Base-by-base conservation (phyloP, 306 rosid genomes). In the Lithocarpus polystachyus region DNA sequence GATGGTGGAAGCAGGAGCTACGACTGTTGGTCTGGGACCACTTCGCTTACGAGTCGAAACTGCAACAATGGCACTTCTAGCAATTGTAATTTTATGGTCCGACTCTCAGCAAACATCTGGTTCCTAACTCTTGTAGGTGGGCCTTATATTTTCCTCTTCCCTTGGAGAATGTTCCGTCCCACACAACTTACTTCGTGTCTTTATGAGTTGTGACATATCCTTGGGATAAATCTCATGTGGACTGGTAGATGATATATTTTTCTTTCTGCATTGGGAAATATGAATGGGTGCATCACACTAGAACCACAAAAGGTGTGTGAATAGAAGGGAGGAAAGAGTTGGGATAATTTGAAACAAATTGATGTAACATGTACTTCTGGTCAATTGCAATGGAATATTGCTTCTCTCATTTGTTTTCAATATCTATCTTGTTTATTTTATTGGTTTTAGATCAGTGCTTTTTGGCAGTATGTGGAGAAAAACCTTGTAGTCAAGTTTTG, bases 41-140 rank as follows among this genome's bases (percentile, higher is more conserved):
- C 89, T 89, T 77, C 95, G 97, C 35, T 88, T 94, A 22, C 89
- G 97, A 68, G 97, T 94, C 53, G 99, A 94, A 91, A 94, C 97
- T 53, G 99, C 99, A 75, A 82, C 99, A 1, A 84, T 94, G 81
- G 91, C 97, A 24, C 89, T 94, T 80, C 74, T 94, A 77, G 85
- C 94, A 24, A 87, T 93, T 56, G 80, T 92, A 70, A 89, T 89
- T 93, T 80, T 92, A 72, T 94, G 97, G 99, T 91, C 93, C 24
- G 99, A 92, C 78, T 86, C 93, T 79, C 86, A 60, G 75, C 78
- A 53, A 81, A 53, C 76, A 59, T 74, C 72, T 12, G 48, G 23
- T 54, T 45, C 56, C 79, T 88, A 77, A 87, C 51, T 73, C 72
- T 20, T 72, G 68, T 61, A 69, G 87, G 85, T 77, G 77, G 79